A percentile compares a stretch with the other conserved stretches of the same genome.
phyloP scores from a whole-genome alignment of 805 yeast species.

The Cyberlindnera subsufficiens region DNA sequence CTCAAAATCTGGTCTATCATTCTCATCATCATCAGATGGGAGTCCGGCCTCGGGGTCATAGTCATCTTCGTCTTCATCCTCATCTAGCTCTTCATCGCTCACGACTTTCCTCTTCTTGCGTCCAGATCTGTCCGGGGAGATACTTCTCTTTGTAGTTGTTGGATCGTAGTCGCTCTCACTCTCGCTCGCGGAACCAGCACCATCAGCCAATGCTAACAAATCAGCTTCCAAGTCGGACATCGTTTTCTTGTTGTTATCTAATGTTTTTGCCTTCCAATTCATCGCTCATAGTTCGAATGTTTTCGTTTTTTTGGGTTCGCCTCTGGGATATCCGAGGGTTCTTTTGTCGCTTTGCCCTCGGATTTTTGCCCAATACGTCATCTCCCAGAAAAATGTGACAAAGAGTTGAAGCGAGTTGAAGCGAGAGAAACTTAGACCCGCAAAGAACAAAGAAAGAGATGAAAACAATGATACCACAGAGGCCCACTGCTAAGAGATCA shows the following conservation, averaged over 20 bases:
- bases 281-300: too few relatives aligned
- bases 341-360: neutral
- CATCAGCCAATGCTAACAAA: conserved; percentile 89
- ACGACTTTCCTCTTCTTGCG: conserved; percentile 22
- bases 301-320: too few relatives aligned
- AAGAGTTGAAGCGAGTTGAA: too few relatives aligned
- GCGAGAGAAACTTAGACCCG: neutral
- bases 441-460: neutral
- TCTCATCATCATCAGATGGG: conserved; percentile 24
- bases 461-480: conserved; percentile 19
- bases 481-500: conserved; percentile 73
- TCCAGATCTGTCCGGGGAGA: neutral
- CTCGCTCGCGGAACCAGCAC: conserved; percentile 37
- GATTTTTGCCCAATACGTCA: neutral
- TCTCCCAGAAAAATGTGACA: neutral
- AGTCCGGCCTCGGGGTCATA: conserved; percentile 35
- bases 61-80: conserved; percentile 33
- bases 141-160: conserved; percentile 24
- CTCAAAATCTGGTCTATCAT: conserved; percentile 32
- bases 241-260: neutral
- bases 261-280: too few relatives aligned
- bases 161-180: conserved; percentile 28
- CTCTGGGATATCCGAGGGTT: too few relatives aligned
- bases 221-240: conserved; percentile 80
- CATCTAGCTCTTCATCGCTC: conserved; percentile 21